Base-by-base conservation (phyloP, 169 alveolate genomes). In the Plasmodium gallinaceum region DNA sequence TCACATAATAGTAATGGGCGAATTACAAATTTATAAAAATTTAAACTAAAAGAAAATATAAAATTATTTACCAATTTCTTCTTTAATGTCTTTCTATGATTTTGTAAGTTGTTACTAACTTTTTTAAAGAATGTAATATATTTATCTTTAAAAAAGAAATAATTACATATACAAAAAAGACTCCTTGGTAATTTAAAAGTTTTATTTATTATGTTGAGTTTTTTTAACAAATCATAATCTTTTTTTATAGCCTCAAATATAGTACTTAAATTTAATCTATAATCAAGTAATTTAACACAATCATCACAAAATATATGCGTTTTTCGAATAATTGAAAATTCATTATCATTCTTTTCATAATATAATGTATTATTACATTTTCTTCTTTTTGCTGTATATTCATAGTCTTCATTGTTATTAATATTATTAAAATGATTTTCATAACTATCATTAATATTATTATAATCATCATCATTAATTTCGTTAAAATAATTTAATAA, bases 101-200 rank as follows among this genome's bases (percentile, higher is more conserved):
- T 14, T 83, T 83, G 91, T 62, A 83, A 20, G 7, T 42, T 42
- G n/a, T 7, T 83, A 46, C 85, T 66, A 46, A 83, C 52, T 52
- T 83, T 57, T 68, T 66, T 83, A 83, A 83, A 83, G 43, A 66
- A 83, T 1, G 26, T 22, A 68, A 83, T 83, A 42, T 68, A 83
- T 48, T 69, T 68, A 26, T 83, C 91, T 60, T 83, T 83, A 83
- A 83, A 58, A 54, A 83, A 83, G 9, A 83, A 83, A 68, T 83
- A 83, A 68, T 83, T 83, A 83, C 91, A 83, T 46, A 83, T 8
- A 57, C 80, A 48, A 83, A 68, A 83, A 37, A 68, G 16, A 51
- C 52, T 39, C 37, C 24, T 42, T 5, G 91, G 91, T 24, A 83
- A 51, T 5, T 83, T 42, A 10, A 83, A 39, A 0, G 48, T 57